A percentile compares a stretch with the other conserved stretches of the same genome.
Conservation (phyloP, 1,139 yeast genomes). For the Candida sp. region DNA sequence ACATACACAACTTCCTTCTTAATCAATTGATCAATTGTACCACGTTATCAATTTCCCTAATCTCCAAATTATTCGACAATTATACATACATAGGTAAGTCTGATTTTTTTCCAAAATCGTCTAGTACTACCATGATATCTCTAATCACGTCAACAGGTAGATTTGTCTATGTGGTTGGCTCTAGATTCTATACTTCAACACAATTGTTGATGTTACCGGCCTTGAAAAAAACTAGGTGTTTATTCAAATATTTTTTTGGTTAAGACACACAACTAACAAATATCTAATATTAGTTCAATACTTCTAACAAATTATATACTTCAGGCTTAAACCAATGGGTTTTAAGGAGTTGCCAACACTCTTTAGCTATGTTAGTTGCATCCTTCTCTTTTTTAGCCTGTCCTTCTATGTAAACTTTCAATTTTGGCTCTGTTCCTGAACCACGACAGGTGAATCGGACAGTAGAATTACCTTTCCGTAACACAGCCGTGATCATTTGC, state of each 20-base stretch:
- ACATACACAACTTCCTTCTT: background rate
- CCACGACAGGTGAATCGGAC: constrained; percentile 87
- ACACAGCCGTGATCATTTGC: constrained; percentile 79
- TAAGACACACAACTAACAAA: background rate
- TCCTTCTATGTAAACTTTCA: constrained; percentile 90
- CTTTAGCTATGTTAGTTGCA: constrained; percentile 52
- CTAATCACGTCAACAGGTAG: background rate
- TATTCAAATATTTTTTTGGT: constrained; percentile 1
- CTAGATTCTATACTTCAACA: background rate
- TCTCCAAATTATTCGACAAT: background rate
- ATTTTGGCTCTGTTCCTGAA: constrained; percentile 95
- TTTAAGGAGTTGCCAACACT: constrained; percentile 66
- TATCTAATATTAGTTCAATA: background rate
- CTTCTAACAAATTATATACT: constrained; percentile 30
- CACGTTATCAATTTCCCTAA: background rate
- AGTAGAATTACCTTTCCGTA: constrained; percentile 23
- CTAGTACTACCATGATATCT: constrained; percentile 12
- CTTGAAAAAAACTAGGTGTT: background rate
- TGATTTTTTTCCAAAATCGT: constrained; percentile 36
- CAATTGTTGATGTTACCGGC: background rate
- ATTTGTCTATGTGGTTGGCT: background rate
- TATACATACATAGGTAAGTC: constrained; percentile 46
- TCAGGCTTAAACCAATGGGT: constrained; percentile 62
- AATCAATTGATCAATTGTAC: background rate
- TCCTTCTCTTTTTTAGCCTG: constrained; percentile 37